A percentile compares a stretch with the other conserved stretches of the same genome.
Conservation (phyloP, 495 filamentous ascomycete species). For the Rusavskia elegans region DNA sequence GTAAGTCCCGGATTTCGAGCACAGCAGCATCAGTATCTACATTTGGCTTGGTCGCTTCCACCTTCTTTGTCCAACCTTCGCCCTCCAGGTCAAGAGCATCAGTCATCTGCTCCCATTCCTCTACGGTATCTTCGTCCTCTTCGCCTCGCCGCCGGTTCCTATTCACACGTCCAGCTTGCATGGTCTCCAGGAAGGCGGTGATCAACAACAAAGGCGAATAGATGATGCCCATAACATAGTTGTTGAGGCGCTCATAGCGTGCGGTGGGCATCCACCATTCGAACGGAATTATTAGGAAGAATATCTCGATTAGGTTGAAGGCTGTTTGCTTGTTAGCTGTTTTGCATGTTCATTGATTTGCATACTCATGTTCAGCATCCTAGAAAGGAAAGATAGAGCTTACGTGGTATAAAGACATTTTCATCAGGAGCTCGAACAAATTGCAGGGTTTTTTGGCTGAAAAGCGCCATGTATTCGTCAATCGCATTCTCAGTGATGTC, state of each 20-base stretch:
- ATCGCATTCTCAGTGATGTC: slow-evolving; percentile 90
- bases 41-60: slow-evolving; percentile 57
- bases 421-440: slow-evolving; percentile 95
- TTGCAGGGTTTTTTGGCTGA: slow-evolving; percentile 81
- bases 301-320: slow-evolving; percentile 84
- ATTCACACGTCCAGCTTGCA: slow-evolving; percentile 47
- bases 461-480: slow-evolving; percentile 88
- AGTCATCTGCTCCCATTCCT: slow-evolving; percentile 85
- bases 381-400: slow-evolving; percentile 7
- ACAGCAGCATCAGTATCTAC: slow-evolving; percentile 54
- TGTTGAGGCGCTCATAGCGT: slow-evolving; percentile 64
- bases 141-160: slow-evolving; percentile 65
- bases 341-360: background rate
- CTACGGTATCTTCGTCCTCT: slow-evolving; percentile 71
- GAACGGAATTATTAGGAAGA: slow-evolving; percentile 62
- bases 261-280: slow-evolving; percentile 81
- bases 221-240: slow-evolving; percentile 68
- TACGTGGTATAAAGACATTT: slow-evolving; percentile 86
- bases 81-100: slow-evolving; percentile 57
- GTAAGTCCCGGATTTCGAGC: slow-evolving; percentile 50
- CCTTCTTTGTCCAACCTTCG: slow-evolving; percentile 66
- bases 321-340: slow-evolving; percentile 17
- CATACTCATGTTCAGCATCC: background rate
- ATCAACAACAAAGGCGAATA: slow-evolving; percentile 75
- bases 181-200: slow-evolving; percentile 59